Percentiles rank a stretch among this genome's conserved stretches.
phyloP scores from a whole-genome alignment of 163 green algal genomes.

The Scenedesmus sp. region DNA sequence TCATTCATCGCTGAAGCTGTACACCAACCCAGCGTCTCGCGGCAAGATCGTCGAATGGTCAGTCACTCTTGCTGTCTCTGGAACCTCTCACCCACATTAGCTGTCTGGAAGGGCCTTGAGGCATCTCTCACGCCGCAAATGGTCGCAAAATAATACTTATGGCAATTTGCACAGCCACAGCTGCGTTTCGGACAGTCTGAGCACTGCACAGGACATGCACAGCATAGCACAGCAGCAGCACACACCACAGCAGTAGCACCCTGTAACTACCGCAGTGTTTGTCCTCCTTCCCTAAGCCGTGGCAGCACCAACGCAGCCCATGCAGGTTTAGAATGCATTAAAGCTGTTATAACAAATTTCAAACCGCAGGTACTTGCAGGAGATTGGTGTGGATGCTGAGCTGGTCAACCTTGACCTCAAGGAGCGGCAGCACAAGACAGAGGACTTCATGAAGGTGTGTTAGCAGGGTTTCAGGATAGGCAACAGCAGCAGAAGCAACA shows the following conservation, averaged over 20 bases:
- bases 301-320: too few relatives aligned
- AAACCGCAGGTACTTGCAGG: constrained; percentile 52
- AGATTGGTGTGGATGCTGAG: constrained; percentile 55
- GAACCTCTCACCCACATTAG: not conserved
- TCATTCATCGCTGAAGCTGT: constrained; percentile 47
- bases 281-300: too few relatives aligned
- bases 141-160: not conserved
- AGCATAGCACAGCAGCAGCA: not conserved
- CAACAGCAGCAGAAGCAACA: not conserved
- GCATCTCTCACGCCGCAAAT: not conserved
- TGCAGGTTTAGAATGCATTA: not conserved
- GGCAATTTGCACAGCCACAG: not conserved
- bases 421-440: constrained; percentile 61
- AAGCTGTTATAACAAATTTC: not conserved
- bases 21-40: constrained; percentile 52
- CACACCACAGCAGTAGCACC: not conserved
- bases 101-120: too few relatives aligned
- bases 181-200: not conserved
- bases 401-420: constrained; percentile 60
- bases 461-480: too few relatives aligned
- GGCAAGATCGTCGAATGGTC: constrained; percentile 53
- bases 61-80: not conserved
- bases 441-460: constrained; percentile 53
- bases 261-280: not conserved
- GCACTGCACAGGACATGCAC: not conserved